phyloP scores from a whole-genome alignment of 176 grass and related monocot species.

The Poa pratensis region DNA sequence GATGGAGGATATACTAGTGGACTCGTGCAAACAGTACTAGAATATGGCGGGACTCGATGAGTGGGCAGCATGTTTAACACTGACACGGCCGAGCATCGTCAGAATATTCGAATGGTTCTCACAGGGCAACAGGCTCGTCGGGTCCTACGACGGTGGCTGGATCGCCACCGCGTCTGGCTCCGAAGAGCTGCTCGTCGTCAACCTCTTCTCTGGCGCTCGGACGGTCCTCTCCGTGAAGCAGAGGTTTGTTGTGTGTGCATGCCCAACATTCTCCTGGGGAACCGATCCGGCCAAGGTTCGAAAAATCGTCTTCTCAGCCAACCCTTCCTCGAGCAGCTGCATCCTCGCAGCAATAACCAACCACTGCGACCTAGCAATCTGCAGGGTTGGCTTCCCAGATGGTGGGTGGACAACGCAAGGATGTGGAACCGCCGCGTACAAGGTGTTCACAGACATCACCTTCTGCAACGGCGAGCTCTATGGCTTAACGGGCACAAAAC shows the following conservation, averaged over 20 bases:
- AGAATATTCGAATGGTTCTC: neutral
- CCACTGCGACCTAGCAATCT: too few species aligned
- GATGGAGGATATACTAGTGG: too few species aligned
- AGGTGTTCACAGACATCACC: too few species aligned
- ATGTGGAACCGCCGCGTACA: too few species aligned
- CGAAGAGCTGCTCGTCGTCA: neutral
- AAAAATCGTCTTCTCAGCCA: neutral
- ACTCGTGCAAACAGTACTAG: too few species aligned
- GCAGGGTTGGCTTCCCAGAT: too few species aligned
- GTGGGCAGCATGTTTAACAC: neutral
- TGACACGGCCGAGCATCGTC: neutral
- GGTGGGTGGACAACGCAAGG: too few species aligned
- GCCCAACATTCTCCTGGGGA: too few species aligned
- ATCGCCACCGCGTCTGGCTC: neutral
- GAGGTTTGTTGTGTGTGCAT: neutral
- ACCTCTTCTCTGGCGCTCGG: neutral
- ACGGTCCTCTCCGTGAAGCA: neutral
- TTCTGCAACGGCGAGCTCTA: too few species aligned
- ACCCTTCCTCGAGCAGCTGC: neutral
- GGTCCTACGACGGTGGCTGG: neutral
- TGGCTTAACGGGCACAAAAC: too few species aligned
- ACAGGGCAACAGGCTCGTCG: neutral
- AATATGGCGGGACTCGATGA: neutral
- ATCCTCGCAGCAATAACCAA: neutral
- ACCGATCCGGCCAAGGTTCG: neutral